Percentiles rank a stretch among this genome's conserved stretches.
Evolutionary conservation across 495 filamentous ascomycete species (phyloP).

Genomic region (Penicillium egyptiacum): DNA sequence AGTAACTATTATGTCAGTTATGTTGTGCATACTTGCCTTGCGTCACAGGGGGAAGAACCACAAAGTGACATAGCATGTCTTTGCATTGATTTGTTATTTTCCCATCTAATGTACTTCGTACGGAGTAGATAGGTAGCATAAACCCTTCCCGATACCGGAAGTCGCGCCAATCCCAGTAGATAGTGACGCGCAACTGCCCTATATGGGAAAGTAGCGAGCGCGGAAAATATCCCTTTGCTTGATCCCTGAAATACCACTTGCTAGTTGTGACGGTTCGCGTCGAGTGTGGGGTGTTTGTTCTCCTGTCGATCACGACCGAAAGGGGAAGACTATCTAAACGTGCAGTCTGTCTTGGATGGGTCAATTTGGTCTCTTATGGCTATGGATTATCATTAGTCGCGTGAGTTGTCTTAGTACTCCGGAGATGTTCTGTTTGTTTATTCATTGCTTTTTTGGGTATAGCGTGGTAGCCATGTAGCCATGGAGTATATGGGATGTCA

Average conservation of each 20-base stretch:
- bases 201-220: conserved; percentile 1
- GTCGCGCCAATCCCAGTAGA: conserved; percentile 4
- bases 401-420: conserved; percentile 3
- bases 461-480: neutral
- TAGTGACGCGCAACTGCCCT: conserved; percentile 5
- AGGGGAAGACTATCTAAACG: conserved; percentile 10
- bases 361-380: neutral
- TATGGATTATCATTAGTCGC: neutral
- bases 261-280: conserved; percentile 5
- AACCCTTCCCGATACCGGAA: conserved; percentile 1
- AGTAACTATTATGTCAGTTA: neutral
- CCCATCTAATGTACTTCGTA: neutral
- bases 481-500: neutral
- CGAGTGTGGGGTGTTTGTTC: conserved; percentile 16
- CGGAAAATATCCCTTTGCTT: conserved; percentile 1
- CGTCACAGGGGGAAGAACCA: conserved; percentile 1
- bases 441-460: conserved; percentile 4
- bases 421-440: neutral
- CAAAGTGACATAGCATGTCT: neutral
- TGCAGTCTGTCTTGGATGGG: conserved; percentile 7
- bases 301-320: conserved; percentile 27
- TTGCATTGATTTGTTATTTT: neutral
- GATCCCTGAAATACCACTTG: neutral
- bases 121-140: neutral
- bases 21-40: conserved; percentile 2